Conservation (phyloP, 1,284 basidiomycete species). For the Gomphus bonarii region DNA sequence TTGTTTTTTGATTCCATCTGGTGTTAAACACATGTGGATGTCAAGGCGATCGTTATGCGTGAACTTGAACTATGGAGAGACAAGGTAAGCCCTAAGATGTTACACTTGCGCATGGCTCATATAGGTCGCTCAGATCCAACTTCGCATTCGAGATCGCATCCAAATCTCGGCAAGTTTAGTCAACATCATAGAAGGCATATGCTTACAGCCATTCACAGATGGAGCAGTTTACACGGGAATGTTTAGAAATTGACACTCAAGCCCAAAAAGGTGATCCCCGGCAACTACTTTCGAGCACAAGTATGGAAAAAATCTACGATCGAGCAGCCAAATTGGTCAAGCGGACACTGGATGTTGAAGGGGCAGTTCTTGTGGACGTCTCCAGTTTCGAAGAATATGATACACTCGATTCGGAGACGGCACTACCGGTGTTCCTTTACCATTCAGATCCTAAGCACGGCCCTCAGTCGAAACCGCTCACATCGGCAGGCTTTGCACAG, state of each 20-base stretch:
- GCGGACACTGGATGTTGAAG: conserved; percentile 85
- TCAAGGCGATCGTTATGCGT: conserved; percentile 81
- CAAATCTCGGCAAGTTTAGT: conserved; percentile 61
- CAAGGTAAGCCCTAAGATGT: conserved; percentile 42
- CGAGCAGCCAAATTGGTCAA: conserved; percentile 82
- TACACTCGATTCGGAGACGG: conserved; percentile 55
- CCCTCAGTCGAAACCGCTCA: conserved; percentile 38
- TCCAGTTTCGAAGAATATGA: conserved; percentile 86
- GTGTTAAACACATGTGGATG: not conserved
- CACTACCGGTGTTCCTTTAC: conserved; percentile 51
- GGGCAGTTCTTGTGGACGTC: conserved; percentile 86
- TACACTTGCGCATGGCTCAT: not conserved
- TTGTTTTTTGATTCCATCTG: not conserved
- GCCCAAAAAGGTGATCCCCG: conserved; percentile 22
- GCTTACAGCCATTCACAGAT: conserved; percentile 37
- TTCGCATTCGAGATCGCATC: conserved; percentile 84
- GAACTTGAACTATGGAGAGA: conserved; percentile 95
- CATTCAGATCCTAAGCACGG: conserved; percentile 31
- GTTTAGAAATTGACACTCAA: conserved; percentile 81
- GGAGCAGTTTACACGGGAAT: conserved; percentile 93
- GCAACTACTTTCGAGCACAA: conserved; percentile 9
- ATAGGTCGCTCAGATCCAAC: conserved; percentile 53
- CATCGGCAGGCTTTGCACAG: conserved; percentile 59
- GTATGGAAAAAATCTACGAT: conserved; percentile 81
- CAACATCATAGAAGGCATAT: not conserved